These are phyloP conservation scores for Xylariaceae sp. DNA, from an alignment of 2,329 filamentous ascomycete genomes.

Conservation along the genomic window DNA sequence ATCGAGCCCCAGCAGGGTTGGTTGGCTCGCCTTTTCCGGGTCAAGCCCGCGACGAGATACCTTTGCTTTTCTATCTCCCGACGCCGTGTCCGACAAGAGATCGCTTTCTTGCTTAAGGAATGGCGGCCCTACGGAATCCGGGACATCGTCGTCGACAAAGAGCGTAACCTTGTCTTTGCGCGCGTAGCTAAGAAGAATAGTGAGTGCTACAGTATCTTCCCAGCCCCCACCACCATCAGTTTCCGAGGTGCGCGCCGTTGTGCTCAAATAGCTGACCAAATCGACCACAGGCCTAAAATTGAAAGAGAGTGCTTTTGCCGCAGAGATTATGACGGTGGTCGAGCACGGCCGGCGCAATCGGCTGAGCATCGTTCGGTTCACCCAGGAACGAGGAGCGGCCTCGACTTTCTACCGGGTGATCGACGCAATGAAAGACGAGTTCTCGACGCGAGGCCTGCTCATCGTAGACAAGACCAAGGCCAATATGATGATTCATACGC, in stretches of 20 bases:
- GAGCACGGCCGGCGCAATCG: slow-evolving; percentile 78
- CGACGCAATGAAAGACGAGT: slow-evolving; percentile 71
- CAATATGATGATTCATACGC: slow-evolving; percentile 74
- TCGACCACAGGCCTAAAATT: slow-evolving; percentile 67
- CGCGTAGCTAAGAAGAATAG: slow-evolving; percentile 77
- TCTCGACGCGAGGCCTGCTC: slow-evolving; percentile 66
- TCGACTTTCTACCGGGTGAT: slow-evolving; percentile 86
- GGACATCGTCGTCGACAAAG: slow-evolving; percentile 77
- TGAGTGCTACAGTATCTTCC: too few relatives aligned
- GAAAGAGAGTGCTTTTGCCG: slow-evolving; percentile 85
- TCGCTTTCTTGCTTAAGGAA: slow-evolving; percentile 73
- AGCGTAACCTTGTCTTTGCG: slow-evolving; percentile 77
- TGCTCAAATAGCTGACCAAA: slow-evolving; percentile 13
- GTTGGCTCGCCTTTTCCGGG: slow-evolving; percentile 85
- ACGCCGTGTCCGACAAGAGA: slow-evolving; percentile 74
- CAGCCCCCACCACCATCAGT: background rate
- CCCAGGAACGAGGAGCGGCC: slow-evolving; percentile 87
- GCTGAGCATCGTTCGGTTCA: slow-evolving; percentile 81
- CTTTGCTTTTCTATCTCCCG: slow-evolving; percentile 76
- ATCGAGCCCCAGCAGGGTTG: slow-evolving; percentile 78
- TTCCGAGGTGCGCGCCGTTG: background rate
- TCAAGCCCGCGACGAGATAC: slow-evolving; percentile 78
- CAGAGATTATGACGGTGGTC: slow-evolving; percentile 85
- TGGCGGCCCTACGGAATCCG: slow-evolving; percentile 84
- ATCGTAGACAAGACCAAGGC: slow-evolving; percentile 68